phyloP scores from a whole-genome alignment of 495 filamentous ascomycete genomes.

The Venustampulla echinocandica region DNA sequence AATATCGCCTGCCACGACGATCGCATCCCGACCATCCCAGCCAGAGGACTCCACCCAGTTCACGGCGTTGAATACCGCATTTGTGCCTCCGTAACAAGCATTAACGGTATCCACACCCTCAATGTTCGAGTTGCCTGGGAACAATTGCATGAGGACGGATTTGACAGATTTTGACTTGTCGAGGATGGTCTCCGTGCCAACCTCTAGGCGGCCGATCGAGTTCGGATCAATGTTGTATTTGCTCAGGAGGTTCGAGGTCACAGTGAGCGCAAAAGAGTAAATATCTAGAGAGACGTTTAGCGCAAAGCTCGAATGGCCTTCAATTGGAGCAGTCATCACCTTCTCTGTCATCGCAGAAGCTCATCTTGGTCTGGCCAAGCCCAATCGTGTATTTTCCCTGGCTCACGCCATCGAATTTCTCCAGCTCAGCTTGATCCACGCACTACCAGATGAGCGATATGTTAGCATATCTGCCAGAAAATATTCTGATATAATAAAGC shows the following conservation, averaged over 20 bases:
- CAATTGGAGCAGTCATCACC: constrained; percentile 47
- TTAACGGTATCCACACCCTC: constrained; percentile 96
- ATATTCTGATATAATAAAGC: no score
- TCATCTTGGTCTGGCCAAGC: constrained; percentile 99
- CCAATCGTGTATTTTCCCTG: constrained; percentile 98
- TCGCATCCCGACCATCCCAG: constrained; percentile 92
- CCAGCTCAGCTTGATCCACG: constrained; percentile 90
- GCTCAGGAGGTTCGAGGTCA: constrained; percentile 74
- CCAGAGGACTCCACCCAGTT: constrained; percentile 98
- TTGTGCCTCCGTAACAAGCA: constrained; percentile 97
- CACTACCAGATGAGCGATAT: constrained; percentile 49
- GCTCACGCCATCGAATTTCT: constrained; percentile 96
- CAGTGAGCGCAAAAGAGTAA: constrained; percentile 92
- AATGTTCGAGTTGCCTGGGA: constrained; percentile 78
- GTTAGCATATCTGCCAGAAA: constrained; percentile 13
- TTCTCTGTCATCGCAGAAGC: constrained; percentile 98
- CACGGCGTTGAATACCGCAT: constrained; percentile 91
- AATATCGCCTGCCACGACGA: constrained; percentile 95
- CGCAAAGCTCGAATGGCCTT: constrained; percentile 5
- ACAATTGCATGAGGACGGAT: constrained; percentile 98
- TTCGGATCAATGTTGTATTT: constrained; percentile 92
- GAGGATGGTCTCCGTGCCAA: constrained; percentile 94
- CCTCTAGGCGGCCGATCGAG: constrained; percentile 87
- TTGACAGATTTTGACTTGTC: constrained; percentile 99
- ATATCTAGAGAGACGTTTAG: constrained; percentile 60